These are phyloP conservation scores for Zhuliangozyma parablackwelliae DNA, from an alignment of 1,139 yeast genomes.

Conservation along the genomic window DNA sequence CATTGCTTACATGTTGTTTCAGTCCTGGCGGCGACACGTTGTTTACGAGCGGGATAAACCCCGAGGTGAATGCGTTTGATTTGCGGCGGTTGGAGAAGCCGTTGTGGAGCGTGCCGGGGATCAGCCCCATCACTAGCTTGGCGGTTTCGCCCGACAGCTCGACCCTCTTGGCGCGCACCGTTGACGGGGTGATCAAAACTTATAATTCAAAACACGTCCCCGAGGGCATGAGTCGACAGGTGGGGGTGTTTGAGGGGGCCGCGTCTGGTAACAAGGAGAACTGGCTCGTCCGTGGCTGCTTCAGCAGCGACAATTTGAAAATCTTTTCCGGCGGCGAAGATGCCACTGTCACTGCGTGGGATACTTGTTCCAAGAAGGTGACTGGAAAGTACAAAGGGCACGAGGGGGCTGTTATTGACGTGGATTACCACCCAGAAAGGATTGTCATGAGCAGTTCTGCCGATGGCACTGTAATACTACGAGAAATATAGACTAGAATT, in stretches of 20 bases:
- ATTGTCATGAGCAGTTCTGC: slow-evolving; percentile 43
- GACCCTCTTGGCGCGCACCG: slow-evolving; percentile 50
- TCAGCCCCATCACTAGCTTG: slow-evolving; percentile 42
- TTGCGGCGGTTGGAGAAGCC: slow-evolving; percentile 34
- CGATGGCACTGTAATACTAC: slow-evolving; percentile 48
- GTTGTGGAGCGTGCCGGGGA: slow-evolving; percentile 41
- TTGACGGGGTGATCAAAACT: slow-evolving; percentile 54
- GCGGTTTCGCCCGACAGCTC: slow-evolving; percentile 48
- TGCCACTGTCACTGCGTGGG: slow-evolving; percentile 57
- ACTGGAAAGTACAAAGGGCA: slow-evolving; percentile 55
- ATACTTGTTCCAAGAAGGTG: slow-evolving; percentile 46
- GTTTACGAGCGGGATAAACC: slow-evolving; percentile 66
- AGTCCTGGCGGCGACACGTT: slow-evolving; percentile 35
- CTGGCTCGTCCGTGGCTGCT: slow-evolving; percentile 45
- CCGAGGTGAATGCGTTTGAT: slow-evolving; percentile 57
- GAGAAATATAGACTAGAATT: slow-evolving; percentile 26
- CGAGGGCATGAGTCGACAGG: slow-evolving; percentile 32
- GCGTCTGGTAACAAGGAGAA: slow-evolving; percentile 48
- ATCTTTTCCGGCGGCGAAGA: slow-evolving; percentile 64
- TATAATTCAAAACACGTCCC: slow-evolving; percentile 50
- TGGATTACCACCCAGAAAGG: slow-evolving; percentile 43
- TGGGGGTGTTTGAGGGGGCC: slow-evolving; percentile 57
- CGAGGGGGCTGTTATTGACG: slow-evolving; percentile 56
- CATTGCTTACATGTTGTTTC: slow-evolving; percentile 52
- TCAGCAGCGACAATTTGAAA: slow-evolving; percentile 32